Percentiles rank a stretch among this genome's conserved stretches.
These are phyloP conservation scores for Lentinula edodes DNA, from an alignment of 768 basidiomycete species.

Conservation along the genomic window DNA sequence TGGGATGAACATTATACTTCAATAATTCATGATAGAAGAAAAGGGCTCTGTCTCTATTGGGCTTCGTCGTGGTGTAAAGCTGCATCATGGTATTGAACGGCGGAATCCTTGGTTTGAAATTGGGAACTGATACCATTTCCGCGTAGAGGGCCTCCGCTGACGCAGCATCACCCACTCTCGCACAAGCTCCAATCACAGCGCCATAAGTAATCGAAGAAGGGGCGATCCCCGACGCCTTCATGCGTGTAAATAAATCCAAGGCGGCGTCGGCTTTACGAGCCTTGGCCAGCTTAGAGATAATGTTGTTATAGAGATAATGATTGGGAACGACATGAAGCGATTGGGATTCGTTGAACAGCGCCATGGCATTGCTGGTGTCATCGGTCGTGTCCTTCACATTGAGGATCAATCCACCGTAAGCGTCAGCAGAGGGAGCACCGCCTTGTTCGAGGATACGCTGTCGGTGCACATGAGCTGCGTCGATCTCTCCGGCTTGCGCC, in stretches of 20 bases:
- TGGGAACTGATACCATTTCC: slow-evolving; percentile 71
- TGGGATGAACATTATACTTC: slow-evolving; percentile 58
- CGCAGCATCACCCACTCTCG: slow-evolving; percentile 81
- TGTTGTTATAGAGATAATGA: slow-evolving; percentile 91
- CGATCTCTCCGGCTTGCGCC: slow-evolving; percentile 76
- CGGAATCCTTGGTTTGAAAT: slow-evolving; percentile 86
- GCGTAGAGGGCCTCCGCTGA: slow-evolving; percentile 79
- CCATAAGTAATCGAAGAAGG: slow-evolving; percentile 93
- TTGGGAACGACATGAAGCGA: slow-evolving; percentile 67
- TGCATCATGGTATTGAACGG: slow-evolving; percentile 99
- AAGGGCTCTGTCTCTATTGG: slow-evolving; percentile 71
- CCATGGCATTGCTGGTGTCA: slow-evolving; percentile 82
- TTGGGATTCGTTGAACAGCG: slow-evolving; percentile 77
- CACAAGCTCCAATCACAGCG: slow-evolving; percentile 90
- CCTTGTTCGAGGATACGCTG: slow-evolving; percentile 71
- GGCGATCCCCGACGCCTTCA: slow-evolving; percentile 59
- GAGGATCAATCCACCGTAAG: slow-evolving; percentile 88
- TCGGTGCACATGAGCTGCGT: slow-evolving; percentile 78
- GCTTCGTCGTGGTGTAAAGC: slow-evolving; percentile 86
- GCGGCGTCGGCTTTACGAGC: slow-evolving; percentile 92
- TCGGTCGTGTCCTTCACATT: slow-evolving; percentile 92
- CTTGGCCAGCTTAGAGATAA: slow-evolving; percentile 92
- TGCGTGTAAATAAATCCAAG: slow-evolving; percentile 79
- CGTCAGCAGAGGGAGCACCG: slow-evolving; percentile 76
- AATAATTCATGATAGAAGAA: slow-evolving; percentile 68